A percentile compares a stretch with the other conserved stretches of the same genome.
Conservation (phyloP, 2,329 filamentous ascomycete species). For the Tolypocladium album region DNA sequence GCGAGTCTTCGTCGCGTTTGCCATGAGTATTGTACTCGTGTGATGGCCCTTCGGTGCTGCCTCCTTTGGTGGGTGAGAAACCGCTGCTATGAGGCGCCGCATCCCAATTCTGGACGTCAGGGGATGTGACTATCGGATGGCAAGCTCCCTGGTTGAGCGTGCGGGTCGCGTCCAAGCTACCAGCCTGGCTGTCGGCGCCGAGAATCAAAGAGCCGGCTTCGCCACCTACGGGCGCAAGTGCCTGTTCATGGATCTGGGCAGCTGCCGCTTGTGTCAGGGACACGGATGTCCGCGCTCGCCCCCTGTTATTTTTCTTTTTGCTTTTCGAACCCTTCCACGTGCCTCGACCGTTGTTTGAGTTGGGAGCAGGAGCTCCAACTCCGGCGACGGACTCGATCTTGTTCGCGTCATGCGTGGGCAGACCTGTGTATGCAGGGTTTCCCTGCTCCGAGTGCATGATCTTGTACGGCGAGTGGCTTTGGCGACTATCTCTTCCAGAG, state of each 20-base stretch:
- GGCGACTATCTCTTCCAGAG: neutral
- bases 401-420: neutral
- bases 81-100: neutral
- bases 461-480: neutral
- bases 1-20: neutral
- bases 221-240: neutral
- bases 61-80: neutral
- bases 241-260: neutral
- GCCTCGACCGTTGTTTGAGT: neutral
- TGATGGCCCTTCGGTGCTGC: neutral
- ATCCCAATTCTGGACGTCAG: neutral
- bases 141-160: too few species aligned
- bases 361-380: neutral
- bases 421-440: neutral
- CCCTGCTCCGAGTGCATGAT: neutral
- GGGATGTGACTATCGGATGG: too few species aligned
- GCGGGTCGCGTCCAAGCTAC: neutral
- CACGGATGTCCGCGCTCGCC: slow-evolving; percentile 4
- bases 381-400: neutral
- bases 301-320: slow-evolving; percentile 16
- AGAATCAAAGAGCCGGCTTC: neutral
- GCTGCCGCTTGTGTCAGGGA: neutral
- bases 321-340: slow-evolving; percentile 7
- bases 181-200: neutral
- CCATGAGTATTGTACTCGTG: neutral